A percentile compares a stretch with the other conserved stretches of the same genome.
Evolutionary conservation across 345 rosid genomes (phyloP).

Genomic region (Euphorbia tirucalli): DNA sequence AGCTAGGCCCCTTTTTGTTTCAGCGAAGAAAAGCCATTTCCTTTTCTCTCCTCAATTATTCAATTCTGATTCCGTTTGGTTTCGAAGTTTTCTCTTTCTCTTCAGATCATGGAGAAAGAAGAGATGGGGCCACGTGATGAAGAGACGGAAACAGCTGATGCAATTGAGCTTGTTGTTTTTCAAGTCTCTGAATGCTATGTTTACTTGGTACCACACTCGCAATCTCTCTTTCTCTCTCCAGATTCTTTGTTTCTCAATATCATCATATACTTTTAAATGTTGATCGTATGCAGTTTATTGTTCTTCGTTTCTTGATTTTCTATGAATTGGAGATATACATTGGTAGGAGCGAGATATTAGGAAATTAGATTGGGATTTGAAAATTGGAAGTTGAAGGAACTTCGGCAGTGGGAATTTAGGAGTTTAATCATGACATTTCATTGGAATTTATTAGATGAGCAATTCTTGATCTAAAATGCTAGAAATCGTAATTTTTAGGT

Average conservation of each 20-base stretch:
- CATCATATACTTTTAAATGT: not conserved
- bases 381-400: not conserved
- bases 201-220: constrained; percentile 50
- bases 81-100: not conserved
- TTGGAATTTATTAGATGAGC: not conserved
- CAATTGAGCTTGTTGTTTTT: constrained; percentile 70
- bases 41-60: too few species aligned
- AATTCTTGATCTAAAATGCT: not conserved
- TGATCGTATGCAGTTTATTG: not conserved
- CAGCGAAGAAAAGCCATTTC: not conserved
- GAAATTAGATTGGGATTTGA: constrained; percentile 1
- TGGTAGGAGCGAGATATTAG: not conserved
- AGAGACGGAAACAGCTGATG: constrained; percentile 53
- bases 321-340: not conserved
- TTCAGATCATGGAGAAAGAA: constrained; percentile 29
- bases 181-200: constrained; percentile 94
- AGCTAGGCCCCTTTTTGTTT: not conserved
- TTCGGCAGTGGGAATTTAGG: not conserved
- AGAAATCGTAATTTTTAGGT: not conserved
- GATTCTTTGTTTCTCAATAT: too few species aligned
- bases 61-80: not conserved
- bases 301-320: not conserved
- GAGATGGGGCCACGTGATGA: constrained; percentile 29
- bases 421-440: not conserved
- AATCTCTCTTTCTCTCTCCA: not conserved